Base-by-base conservation (phyloP, 2,329 filamentous ascomycete genomes). In the Chaetomiaceae sp. region DNA sequence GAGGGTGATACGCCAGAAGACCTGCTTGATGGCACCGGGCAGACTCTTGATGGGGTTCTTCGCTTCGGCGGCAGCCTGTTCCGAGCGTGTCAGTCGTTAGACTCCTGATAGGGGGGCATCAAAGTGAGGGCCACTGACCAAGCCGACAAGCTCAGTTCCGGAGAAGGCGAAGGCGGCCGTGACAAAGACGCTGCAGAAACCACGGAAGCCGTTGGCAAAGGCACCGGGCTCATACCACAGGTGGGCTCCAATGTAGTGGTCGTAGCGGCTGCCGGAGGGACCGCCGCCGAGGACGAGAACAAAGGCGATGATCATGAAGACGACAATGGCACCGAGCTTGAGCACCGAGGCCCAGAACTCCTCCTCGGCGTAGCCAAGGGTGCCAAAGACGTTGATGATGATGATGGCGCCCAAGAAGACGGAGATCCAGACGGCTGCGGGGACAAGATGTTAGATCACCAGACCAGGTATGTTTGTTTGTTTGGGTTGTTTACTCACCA, bases 21-120 rank as follows among this genome's bases (percentile, higher is more conserved):
- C 87, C 69, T 92, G 88, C 73, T 91, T 92, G 64, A 91, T 83
- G 2, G 89, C 89, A 20, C 83, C 85, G 0, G 89, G 89, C 0
- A 95, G 77, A 0, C 84, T 81, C 66, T 88, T 83, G 58, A 82
- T 78, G 1, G 85, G 85, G 63, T 88, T 87, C 4, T 67, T 70
- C 0, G 84, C 81, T 69, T 89, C 85, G 12, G 85, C 85, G 4
- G 85, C 85, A 5, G 84, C 84, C 33, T 36, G 6, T n/a, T 12
- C 4, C 4, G 4, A n/a, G 8, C 4, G 6, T 12, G 33, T 17
- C 33, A 9, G 7, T 36, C 15, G 14, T n/a, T 36, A 5, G 33
- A n/a, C n/a, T 36, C 33, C n/a, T n/a, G 14, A 15, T 12, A n/a
- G 33, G 14, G n/a, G 14, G 33, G 14, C 6, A 36, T 7, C 4